These are phyloP conservation scores for Vitis hybrid DNA, from an alignment of 177 flowering plant genomes.

Conservation along the genomic window DNA sequence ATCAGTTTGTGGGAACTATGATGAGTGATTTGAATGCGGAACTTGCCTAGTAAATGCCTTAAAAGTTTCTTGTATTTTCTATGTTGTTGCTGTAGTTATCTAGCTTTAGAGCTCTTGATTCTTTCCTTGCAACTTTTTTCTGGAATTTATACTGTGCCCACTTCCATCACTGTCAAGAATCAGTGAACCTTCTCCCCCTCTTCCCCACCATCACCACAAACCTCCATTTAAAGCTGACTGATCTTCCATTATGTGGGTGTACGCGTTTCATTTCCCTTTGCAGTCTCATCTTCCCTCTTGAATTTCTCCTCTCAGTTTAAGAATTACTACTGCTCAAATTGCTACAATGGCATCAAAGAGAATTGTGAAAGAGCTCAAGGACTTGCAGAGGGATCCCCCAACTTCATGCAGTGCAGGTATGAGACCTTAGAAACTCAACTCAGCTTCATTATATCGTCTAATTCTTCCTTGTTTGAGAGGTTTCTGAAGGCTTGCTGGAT, in stretches of 20 bases:
- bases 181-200: slow-evolving; percentile 16
- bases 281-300: not conserved
- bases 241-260: not conserved
- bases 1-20: too few species aligned
- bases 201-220: not conserved
- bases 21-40: too few species aligned
- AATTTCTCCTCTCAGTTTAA: not conserved
- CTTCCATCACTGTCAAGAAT: slow-evolving; percentile 25
- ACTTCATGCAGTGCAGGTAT: slow-evolving; percentile 81
- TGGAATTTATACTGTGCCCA: slow-evolving; percentile 45
- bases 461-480: not conserved
- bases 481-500: not conserved
- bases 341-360: slow-evolving; percentile 60
- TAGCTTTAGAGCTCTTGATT: slow-evolving; percentile 5
- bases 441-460: not conserved
- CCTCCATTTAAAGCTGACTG: slow-evolving; percentile 14
- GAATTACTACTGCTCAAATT: not conserved
- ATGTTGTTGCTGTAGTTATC: not conserved
- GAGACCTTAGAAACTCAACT: not conserved
- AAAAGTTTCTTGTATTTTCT: too few species aligned
- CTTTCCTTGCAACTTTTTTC: slow-evolving; percentile 8
- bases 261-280: slow-evolving; percentile 5
- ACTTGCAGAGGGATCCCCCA: slow-evolving; percentile 80
- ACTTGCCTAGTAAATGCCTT: too few species aligned
- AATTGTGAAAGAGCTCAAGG: slow-evolving; percentile 72